Evolutionary conservation across 2,329 filamentous ascomycete species (phyloP).

Genomic region (Raffaelea albimanens): DNA sequence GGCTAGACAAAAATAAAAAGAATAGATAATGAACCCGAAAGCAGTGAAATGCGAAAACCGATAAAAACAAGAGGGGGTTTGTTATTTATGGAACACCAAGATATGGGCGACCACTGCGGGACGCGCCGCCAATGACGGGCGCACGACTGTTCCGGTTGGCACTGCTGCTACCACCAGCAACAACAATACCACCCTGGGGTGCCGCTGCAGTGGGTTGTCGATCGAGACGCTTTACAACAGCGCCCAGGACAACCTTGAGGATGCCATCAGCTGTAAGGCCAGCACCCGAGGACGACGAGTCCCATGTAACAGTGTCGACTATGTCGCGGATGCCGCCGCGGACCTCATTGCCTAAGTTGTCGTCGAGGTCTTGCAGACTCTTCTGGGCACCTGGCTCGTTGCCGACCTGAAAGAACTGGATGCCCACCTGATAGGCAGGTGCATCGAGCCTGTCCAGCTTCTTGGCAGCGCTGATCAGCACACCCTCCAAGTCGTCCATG

Average conservation of each 20-base stretch:
- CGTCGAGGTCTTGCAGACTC: constrained; percentile 65
- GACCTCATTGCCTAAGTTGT: constrained; percentile 48
- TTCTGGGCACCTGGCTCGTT: constrained; percentile 54
- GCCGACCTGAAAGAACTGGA: constrained; percentile 96
- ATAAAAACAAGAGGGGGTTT: not conserved
- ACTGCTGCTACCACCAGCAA: too few relatives aligned
- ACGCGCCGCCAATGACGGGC: too few relatives aligned
- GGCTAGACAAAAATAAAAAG: not conserved
- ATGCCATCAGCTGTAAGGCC: constrained; percentile 59
- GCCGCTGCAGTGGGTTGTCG: not conserved
- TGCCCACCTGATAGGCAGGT: constrained; percentile 71
- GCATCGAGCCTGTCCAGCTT: constrained; percentile 63
- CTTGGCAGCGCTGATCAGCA: constrained; percentile 57
- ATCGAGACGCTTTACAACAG: constrained; percentile 43
- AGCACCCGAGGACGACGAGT: constrained; percentile 28
- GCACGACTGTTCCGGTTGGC: too few relatives aligned
- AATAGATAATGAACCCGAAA: not conserved
- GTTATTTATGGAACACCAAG: not conserved
- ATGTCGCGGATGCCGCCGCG: constrained; percentile 61
- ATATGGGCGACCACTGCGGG: too few relatives aligned
- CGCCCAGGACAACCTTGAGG: constrained; percentile 73
- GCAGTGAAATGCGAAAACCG: not conserved
- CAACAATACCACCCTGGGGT: too few relatives aligned
- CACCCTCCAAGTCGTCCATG: constrained; percentile 65
- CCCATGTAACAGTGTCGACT: constrained; percentile 81